Evolutionary conservation across 1,139 yeast genomes (phyloP), one percentile per base, ranked within the genome.

Genomic region (Schwanniomyces etchellsii): DNA sequence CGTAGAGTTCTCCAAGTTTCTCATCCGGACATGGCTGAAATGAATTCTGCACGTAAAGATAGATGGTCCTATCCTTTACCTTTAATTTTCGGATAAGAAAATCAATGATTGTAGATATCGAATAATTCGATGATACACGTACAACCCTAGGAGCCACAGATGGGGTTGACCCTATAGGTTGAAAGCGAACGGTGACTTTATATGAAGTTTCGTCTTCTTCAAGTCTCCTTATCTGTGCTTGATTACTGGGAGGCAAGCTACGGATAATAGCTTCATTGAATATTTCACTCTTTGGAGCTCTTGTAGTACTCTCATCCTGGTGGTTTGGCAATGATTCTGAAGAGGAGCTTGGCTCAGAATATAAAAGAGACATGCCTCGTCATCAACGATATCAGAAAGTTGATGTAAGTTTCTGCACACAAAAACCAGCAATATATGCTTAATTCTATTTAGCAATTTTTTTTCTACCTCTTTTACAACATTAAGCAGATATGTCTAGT

Each of bases 11-110:
- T 1, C 75, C 76, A 7, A 77, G 43, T 16, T 50, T 58, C 39
- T 77, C 82, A 40, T 75, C 81, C 0, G 77, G 80, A 24, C 65
- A 67, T 1, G 84, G 83, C 38, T 69, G 71, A 39, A 77, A 75
- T 11, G 81, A 73, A 47, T 70, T 77, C 40, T 74, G 79, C 6
- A 78, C 57, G 42, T 78, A 78, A 21, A 66, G 33, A 35, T 61
- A 51, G 11, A 55, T 35, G 7, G 50, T 35, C 10, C 41, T 45
- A 5, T 52, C 48, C 24, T 43, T 46, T 7, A 57, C 39, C 25
- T 56, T 57, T 14, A 76, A 44, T 34, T 59, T 64, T 40, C 62
- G 64, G 27, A 58, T 55, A 21, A 77, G 43, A 38, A 74, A 77
- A 38, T 52, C 60, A 25, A 57, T 50, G 25, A 77, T 45, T 1